A percentile compares a stretch with the other conserved stretches of the same genome.
These are phyloP conservation scores for Aspergillus mulundensis DNA, from an alignment of 495 filamentous ascomycete species.

Conservation along the genomic window DNA sequence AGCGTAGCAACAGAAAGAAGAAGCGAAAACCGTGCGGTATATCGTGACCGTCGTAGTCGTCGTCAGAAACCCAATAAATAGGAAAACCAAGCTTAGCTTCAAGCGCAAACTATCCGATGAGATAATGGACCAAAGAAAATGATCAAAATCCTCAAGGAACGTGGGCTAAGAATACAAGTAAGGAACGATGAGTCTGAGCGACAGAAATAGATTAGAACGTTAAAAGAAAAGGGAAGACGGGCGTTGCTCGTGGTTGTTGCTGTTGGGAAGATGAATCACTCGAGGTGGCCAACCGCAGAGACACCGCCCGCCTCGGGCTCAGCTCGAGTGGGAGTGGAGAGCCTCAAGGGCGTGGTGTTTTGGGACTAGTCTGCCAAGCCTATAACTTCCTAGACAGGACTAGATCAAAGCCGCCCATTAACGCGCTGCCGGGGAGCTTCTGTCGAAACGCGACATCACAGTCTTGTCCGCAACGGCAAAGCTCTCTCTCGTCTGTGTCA, in stretches of 20 bases:
- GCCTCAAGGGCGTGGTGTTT: background rate
- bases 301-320: background rate
- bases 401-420: slow-evolving; percentile 34
- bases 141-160: slow-evolving; percentile 17
- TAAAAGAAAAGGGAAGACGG: slow-evolving; percentile 9
- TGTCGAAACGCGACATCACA: slow-evolving; percentile 5
- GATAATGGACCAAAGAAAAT: slow-evolving; percentile 14
- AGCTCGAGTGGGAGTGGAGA: too few species aligned
- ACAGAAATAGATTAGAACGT: slow-evolving; percentile 13
- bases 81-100: slow-evolving; percentile 15
- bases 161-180: slow-evolving; percentile 13
- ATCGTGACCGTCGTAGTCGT: slow-evolving; percentile 22
- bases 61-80: slow-evolving; percentile 17
- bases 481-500: slow-evolving; percentile 15
- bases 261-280: slow-evolving; percentile 8
- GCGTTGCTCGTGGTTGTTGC: background rate
- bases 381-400: slow-evolving; percentile 12
- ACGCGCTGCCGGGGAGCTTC: slow-evolving; percentile 32
- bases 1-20: background rate
- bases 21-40: slow-evolving; percentile 5
- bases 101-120: slow-evolving; percentile 16
- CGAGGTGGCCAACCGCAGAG: slow-evolving; percentile 1
- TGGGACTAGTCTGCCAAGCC: slow-evolving; percentile 24
- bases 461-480: slow-evolving; percentile 15
- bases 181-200: slow-evolving; percentile 12